Conservation (phyloP, 2,329 filamentous ascomycete genomes). For the Cytospora schulzeri region DNA sequence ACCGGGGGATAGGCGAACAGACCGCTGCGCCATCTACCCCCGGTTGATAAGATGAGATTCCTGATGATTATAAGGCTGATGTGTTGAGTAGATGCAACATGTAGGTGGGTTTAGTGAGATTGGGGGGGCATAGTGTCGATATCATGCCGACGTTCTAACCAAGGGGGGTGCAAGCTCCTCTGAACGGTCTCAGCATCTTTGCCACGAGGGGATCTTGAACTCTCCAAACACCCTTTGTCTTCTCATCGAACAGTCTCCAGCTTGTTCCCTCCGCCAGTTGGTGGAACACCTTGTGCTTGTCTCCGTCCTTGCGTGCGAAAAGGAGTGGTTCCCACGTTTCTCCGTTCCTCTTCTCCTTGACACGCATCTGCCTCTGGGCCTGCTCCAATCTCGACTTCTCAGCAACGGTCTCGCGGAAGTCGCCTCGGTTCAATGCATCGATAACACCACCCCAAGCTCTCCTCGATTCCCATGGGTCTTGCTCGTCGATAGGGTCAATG, state of each 20-base stretch:
- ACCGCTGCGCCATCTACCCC: too few species aligned
- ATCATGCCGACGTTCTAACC: slow-evolving; percentile 28
- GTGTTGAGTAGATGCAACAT: too few species aligned
- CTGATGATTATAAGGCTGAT: too few species aligned
- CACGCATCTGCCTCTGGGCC: slow-evolving; percentile 74
- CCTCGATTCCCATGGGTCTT: slow-evolving; percentile 79
- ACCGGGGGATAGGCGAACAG: too few species aligned
- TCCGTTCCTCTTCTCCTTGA: slow-evolving; percentile 60
- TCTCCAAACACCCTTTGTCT: slow-evolving; percentile 44
- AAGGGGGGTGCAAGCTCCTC: slow-evolving; percentile 38
- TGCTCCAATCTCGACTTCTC: slow-evolving; percentile 85
- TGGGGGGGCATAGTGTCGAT: too few species aligned
- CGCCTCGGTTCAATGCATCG: slow-evolving; percentile 68
- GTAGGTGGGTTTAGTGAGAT: too few species aligned
- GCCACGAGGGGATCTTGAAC: slow-evolving; percentile 34
- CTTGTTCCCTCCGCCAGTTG: slow-evolving; percentile 35
- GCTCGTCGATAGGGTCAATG: slow-evolving; percentile 60
- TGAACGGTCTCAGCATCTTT: slow-evolving; percentile 37
- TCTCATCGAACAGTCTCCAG: slow-evolving; percentile 37
- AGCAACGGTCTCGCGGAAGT: slow-evolving; percentile 70
- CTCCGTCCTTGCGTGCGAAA: slow-evolving; percentile 34
- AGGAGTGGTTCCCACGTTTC: slow-evolving; percentile 46
- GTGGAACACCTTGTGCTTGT: slow-evolving; percentile 38
- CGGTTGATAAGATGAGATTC: too few species aligned
- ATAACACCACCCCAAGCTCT: slow-evolving; percentile 81